Base-by-base conservation (phyloP, 257 asterid species). In the Misopates orontium region DNA sequence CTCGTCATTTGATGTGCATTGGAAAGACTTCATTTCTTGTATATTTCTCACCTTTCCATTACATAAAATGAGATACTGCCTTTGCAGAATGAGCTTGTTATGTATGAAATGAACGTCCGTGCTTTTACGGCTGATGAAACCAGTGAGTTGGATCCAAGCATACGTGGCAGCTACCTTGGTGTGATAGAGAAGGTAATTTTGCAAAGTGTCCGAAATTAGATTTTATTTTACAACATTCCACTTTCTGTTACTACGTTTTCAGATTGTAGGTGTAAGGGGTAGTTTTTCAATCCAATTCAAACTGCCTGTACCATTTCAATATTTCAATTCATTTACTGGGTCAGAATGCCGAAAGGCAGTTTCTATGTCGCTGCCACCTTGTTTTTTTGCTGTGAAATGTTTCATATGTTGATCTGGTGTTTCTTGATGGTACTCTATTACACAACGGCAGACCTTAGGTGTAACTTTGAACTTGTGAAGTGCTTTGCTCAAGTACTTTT, bases 101-200 rank as follows among this genome's bases (percentile, higher is more conserved):
- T 93, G 73, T 93, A 93, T 69, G 99, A 93, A 87, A 93, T 93
- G 96, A 93, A 90, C 72, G 95, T 90, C 64, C 96, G 97, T 49
- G 97, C 84, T 45, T 88, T 90, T 71, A 88, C 99, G 19, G 96
- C 96, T 59, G 97, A 90, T 78, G 83, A 83, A 72, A 83, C 97
- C 56, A 90, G 99, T 86, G 89, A 75, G 52, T 70, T 93, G 77
- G 95, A 84, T 72, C 72, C 90, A 56, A 75, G 76, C 19, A 70
- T 84, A 63, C 80, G 93, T 71, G 99, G 97, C 49, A 93, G 97
- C 86, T 93, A 90, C 80, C 95, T 82, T 67, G 99, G 96, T 66
- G 84, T 93, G 74, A 84, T 93, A 73, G 95, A 90, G 68, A 93
- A 93, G 95, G 99, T 91, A 70, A 23, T 42, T 36, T 32, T 61